A percentile compares a stretch with the other conserved stretches of the same genome.
Conservation (phyloP, 2,329 filamentous ascomycete genomes). For the Monilinia aucupariae region DNA sequence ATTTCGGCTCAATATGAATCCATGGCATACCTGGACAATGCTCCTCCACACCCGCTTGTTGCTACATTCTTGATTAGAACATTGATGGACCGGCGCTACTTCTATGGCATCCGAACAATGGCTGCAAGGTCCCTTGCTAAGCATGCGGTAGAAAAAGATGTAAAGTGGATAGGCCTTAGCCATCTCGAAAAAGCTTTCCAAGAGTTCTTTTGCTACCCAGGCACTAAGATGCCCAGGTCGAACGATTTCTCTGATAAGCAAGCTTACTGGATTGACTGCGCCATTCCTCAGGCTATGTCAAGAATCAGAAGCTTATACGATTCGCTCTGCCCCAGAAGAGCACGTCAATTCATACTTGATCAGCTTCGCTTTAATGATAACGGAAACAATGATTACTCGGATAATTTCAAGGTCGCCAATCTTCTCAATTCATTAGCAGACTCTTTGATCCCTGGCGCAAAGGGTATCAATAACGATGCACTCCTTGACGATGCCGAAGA, state of each 20-base stretch:
- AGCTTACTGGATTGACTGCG: constrained; percentile 76
- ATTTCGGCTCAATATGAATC: constrained; percentile 81
- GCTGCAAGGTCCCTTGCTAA: constrained; percentile 73
- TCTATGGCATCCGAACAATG: constrained; percentile 83
- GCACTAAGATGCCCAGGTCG: constrained; percentile 70
- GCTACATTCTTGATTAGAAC: constrained; percentile 88
- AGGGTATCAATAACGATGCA: constrained; percentile 30
- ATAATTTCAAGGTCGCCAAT: constrained; percentile 80
- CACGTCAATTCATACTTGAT: constrained; percentile 80
- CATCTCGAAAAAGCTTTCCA: constrained; percentile 84
- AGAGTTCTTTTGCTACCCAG: constrained; percentile 79
- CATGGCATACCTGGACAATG: constrained; percentile 65
- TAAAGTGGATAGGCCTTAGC: constrained; percentile 71
- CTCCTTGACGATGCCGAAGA: constrained; percentile 40
- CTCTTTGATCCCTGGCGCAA: constrained; percentile 48
- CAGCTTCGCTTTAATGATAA: constrained; percentile 94
- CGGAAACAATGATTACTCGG: constrained; percentile 79
- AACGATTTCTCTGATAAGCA: constrained; percentile 90
- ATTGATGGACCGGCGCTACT: constrained; percentile 86
- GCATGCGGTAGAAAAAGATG: constrained; percentile 61
- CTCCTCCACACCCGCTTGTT: constrained; percentile 69
- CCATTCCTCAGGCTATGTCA: constrained; percentile 76
- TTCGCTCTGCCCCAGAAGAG: constrained; percentile 71
- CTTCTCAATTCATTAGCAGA: constrained; percentile 62
- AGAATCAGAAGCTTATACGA: constrained; percentile 53